These are phyloP conservation scores for Drechslerella coelobrocha DNA, from an alignment of 2,329 filamentous ascomycete genomes.

Conservation along the genomic window DNA sequence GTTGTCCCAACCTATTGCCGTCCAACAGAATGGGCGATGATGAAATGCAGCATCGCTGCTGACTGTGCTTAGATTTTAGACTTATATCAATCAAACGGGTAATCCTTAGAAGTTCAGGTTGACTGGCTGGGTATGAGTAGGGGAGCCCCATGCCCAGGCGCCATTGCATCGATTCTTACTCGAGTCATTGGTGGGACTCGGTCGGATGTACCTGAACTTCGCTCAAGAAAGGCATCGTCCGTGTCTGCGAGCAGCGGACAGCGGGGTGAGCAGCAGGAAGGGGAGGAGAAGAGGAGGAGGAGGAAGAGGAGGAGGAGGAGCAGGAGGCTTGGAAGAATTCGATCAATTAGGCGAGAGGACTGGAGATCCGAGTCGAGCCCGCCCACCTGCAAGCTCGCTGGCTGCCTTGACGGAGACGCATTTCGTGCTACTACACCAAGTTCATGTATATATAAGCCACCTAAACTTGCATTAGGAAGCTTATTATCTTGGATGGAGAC, in stretches of 20 bases:
- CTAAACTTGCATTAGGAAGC: not conserved
- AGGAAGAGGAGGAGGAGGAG: not conserved
- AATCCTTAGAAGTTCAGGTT: too few relatives aligned
- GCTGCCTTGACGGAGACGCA: not conserved
- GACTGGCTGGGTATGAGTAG: too few relatives aligned
- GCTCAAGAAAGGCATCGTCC: not conserved
- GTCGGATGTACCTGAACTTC: slow-evolving; percentile 1
- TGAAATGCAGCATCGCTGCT: not conserved
- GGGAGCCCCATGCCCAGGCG: too few relatives aligned
- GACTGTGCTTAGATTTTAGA: too few relatives aligned
- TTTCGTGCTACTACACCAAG: not conserved
- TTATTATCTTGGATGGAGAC: too few relatives aligned
- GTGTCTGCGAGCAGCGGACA: too few relatives aligned
- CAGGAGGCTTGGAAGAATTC: not conserved
- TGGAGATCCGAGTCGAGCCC: not conserved
- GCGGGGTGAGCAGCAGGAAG: too few relatives aligned
- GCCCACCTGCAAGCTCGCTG: not conserved
- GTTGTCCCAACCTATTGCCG: not conserved
- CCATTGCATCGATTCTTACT: too few relatives aligned
- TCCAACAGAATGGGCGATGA: not conserved
- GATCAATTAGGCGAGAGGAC: slow-evolving; percentile 1
- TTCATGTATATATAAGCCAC: too few relatives aligned
- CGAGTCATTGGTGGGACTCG: not conserved
- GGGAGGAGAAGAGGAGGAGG: not conserved
- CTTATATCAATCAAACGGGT: too few relatives aligned